phyloP scores from a whole-genome alignment of 1,139 yeast genomes.

The Suhomyces bolitotheri region DNA sequence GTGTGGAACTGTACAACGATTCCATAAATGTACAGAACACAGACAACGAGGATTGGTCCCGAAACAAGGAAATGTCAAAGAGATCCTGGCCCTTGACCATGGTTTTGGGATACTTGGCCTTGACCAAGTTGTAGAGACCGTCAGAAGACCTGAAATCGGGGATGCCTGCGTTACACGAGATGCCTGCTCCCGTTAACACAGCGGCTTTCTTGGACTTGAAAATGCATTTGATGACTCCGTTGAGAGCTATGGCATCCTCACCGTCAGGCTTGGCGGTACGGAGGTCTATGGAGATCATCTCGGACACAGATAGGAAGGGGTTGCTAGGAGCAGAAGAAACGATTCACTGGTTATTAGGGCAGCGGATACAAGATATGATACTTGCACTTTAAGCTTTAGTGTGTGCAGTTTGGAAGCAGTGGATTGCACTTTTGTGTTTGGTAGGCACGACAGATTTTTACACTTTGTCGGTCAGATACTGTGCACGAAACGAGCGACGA shows the following conservation, averaged over 20 bases:
- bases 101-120: conserved; percentile 59
- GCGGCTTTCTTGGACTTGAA: conserved; percentile 53
- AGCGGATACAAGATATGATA: too few species aligned
- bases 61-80: conserved; percentile 79
- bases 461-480: too few species aligned
- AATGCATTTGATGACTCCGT: conserved; percentile 44
- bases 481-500: too few species aligned
- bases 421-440: too few species aligned
- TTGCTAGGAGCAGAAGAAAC: too few species aligned
- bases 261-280: conserved; percentile 24
- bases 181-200: conserved; percentile 89
- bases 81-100: conserved; percentile 82
- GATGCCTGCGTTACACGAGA: conserved; percentile 93
- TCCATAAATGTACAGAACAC: conserved; percentile 84
- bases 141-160: conserved; percentile 88
- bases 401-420: too few species aligned
- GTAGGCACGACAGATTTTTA: too few species aligned
- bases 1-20: conserved; percentile 61
- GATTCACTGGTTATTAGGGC: too few species aligned
- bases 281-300: conserved; percentile 38
- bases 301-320: neutral
- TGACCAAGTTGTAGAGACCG: conserved; percentile 79
- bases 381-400: neutral
- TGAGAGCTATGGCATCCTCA: conserved; percentile 33
- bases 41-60: conserved; percentile 60